Base-by-base conservation (phyloP, 768 basidiomycete species). In the Macrocybe gigantea region DNA sequence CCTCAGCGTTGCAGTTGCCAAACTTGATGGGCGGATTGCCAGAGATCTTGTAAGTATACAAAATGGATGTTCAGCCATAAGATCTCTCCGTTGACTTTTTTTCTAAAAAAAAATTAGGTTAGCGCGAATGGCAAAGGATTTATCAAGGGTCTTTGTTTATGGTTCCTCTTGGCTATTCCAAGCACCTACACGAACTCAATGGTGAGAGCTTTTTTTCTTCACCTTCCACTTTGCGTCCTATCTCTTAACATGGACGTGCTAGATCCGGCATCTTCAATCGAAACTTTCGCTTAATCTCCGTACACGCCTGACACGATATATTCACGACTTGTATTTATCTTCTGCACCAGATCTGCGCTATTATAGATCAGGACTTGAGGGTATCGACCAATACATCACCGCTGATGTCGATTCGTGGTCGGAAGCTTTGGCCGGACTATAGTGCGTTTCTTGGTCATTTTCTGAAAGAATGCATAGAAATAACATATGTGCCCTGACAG, bases 161-260 rank as follows among this genome's bases (percentile, higher is more conserved):
- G 95, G 95, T 96, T 94, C 59, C 69, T 82, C 7, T 74, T 98
- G 7, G 92, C 93, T 1, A 75, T 98, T 22, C 95, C 95, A 0
- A 92, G 89, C 60, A 93, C 92, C 14, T 93, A 93, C 61, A 98
- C 95, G 0, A 98, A 98, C 60, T 85, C 90, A 1, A 93, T 97
- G 90, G 91, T 89, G 32, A 7, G 53, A 42, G 70, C 50, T 14
- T 10, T 47, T 36, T 3, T 34, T 38, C 5, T 8, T 29, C 3
- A 15, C 5, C 5, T 22, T 14, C 3, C 22, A 22, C 30, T 10
- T 32, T 32, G n/a, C 11, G 6, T 12, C 11, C 11, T 46, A 33
- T 30, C 10, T 5, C 9, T 32, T 49, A 12, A 42, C 31, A 29
- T 5, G 6, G 36, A 11, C 40, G 46, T 33, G 32, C 9, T 51